Base-by-base conservation (phyloP, 1,139 yeast genomes). In the Pichia sp. region DNA sequence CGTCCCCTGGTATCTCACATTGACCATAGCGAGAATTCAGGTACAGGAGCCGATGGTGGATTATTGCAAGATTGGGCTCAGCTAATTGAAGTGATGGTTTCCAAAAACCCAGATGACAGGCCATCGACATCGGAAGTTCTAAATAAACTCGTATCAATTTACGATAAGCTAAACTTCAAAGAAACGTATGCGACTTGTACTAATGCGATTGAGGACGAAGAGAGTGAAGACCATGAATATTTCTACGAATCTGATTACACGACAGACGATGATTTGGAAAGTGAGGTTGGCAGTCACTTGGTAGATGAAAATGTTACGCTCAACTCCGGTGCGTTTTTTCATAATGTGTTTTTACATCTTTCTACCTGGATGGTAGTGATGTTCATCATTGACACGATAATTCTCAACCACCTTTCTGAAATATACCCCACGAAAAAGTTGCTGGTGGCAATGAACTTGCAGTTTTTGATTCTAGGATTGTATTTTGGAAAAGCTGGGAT, bases 81-180 rank as follows among this genome's bases (percentile, higher is more conserved):
- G 1, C 61, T 83, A 29, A 67, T 69, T 23, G 53, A 57, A 26
- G 5, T 15, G 29, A 57, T 69, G 65, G 62, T 63, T 13, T 54
- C 60, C 47, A 54, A 60, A 1, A 52, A 73, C 29, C 75, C 80
- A 0, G 54, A 53, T 0, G 57, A 64, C 5, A 74, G 90, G 48
- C 81, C 84, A 3, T 62, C 70, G 3, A 76, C 83, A 1, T 69
- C 64, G 1, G 74, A 75, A 23, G 67, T 81, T 0, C 61, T 77
- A 23, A 53, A 59, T 1, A 59, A 61, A 8, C 57, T 79, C 51
- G 53, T 47, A 2, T n/a, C 29, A 7, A 60, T 65, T 6, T 55
- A 47, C 15, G 36, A 52, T 8, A 62, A 60, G 29, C 45, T 61
- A 8, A 40, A 47, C 15, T 16, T n/a, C 10, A 43, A 23, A 29